These are phyloP conservation scores for Trichoderma sp. DNA, from an alignment of 2,329 filamentous ascomycete genomes.

Conservation along the genomic window DNA sequence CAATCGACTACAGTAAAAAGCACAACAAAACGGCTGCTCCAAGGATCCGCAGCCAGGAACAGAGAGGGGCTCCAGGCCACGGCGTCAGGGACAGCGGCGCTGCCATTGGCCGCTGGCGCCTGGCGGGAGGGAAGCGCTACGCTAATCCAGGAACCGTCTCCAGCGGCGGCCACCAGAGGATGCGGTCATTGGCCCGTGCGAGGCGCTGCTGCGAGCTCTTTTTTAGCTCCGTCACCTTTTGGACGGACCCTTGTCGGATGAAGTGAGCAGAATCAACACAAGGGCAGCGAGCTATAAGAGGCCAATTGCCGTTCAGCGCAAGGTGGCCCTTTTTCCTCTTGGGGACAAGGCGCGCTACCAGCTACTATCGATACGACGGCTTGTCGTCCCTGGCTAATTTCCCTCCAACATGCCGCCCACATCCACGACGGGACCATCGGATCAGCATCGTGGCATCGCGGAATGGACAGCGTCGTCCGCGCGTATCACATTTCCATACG, in stretches of 20 bases:
- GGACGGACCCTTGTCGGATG: neutral
- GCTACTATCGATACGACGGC: neutral
- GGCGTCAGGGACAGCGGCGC: slow-evolving; percentile 31
- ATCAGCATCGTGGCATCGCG: slow-evolving; percentile 7
- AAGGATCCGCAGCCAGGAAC: slow-evolving; percentile 24
- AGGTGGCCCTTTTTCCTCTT: neutral
- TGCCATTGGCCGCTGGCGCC: slow-evolving; percentile 29
- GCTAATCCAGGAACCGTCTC: slow-evolving; percentile 35
- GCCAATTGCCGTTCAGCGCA: neutral
- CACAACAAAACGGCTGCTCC: neutral
- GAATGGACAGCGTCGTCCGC: neutral
- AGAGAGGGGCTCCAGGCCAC: slow-evolving; percentile 25
- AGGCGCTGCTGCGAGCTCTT: neutral
- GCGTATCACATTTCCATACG: neutral
- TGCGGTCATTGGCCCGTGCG: slow-evolving; percentile 21
- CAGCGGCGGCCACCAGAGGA: neutral
- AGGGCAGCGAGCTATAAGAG: neutral
- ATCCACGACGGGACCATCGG: slow-evolving; percentile 4
- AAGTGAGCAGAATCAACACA: neutral
- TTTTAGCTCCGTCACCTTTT: neutral
- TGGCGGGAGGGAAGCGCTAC: slow-evolving; percentile 28
- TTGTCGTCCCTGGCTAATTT: neutral
- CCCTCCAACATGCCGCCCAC: slow-evolving; percentile 10
- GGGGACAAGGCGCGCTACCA: neutral
- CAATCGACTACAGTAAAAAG: neutral